Base-by-base conservation (phyloP, 1,284 basidiomycete species). In the Trametes polyzona region DNA sequence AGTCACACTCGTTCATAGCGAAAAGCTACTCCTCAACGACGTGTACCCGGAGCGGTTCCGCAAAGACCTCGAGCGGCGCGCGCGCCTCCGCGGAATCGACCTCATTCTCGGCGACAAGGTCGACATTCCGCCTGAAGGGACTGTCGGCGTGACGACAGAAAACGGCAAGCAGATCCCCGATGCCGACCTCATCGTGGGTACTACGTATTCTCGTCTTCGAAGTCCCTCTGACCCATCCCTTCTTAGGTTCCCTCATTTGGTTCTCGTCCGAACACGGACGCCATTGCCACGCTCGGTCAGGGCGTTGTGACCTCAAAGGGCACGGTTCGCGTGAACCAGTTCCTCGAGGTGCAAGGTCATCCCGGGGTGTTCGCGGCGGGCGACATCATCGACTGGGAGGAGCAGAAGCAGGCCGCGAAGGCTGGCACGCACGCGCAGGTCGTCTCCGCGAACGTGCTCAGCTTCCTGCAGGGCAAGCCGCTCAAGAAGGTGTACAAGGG, bases 1-100 rank as follows among this genome's bases (percentile, higher is more conserved):
- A 56, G 78, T 90, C 9, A 89, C 87, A 4, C 78, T 91, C 46
- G 79, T 91, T 1, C 87, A 91, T 19, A 76, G 78, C 27, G 74
- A 76, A 23, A 58, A 65, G 0, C 69, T 73, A 17, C 79, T 89
- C 9, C 73, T 90, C 46, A 90, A 87, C 65, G 63, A 72, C 0
- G 67, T 77, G 0, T 91, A 90, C 64, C 80, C 86, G 0, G 69
- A 76, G 21, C 80, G 79, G 58, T 82, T 81, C 71, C 80, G 88
- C 40, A 75, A 74, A n/a, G 73, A 71, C 19, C 66, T 84, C 2
- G 78, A 75, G 41, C 69, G 71, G 2, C 75, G 77, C 32, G 65
- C 84, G 2, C 66, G 64, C 10, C 69, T 70, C 3, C 74, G 78
- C 2, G 82, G 79, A 4, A 71, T 88, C 52, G 69, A 83, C 4